phyloP scores from a whole-genome alignment of 2,329 filamentous ascomycete genomes.

The Ceratocystis cubensis region DNA sequence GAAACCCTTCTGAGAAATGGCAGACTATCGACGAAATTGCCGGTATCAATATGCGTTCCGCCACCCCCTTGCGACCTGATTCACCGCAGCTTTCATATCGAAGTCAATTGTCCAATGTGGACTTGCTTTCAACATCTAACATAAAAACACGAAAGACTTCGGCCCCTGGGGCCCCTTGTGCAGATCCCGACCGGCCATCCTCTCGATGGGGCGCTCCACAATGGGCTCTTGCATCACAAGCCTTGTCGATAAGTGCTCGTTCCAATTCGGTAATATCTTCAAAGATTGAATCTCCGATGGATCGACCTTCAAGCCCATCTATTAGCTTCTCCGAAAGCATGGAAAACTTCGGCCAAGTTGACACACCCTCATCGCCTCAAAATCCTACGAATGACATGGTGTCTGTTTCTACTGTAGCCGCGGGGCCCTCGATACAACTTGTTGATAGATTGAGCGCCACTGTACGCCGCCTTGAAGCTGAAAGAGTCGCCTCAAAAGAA shows the following conservation, averaged over 20 bases:
- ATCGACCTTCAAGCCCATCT: conserved; percentile 5
- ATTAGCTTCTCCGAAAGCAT: background rate
- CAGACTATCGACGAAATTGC: conserved; percentile 3
- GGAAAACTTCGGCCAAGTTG: conserved; percentile 34
- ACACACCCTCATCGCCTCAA: conserved; percentile 48
- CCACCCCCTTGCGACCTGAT: background rate
- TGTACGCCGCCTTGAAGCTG: conserved; percentile 78
- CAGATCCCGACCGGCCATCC: conserved; percentile 13
- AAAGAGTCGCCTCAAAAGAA: conserved; percentile 80
- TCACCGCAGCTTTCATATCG: conserved; percentile 13
- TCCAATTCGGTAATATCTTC: conserved; percentile 4
- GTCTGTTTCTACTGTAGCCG: conserved; percentile 77
- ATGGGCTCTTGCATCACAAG: background rate
- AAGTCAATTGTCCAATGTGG: conserved; percentile 10
- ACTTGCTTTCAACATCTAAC: conserved; percentile 12
- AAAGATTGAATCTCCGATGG: conserved; percentile 4
- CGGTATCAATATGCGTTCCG: background rate
- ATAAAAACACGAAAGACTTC: conserved; percentile 4
- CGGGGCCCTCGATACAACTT: conserved; percentile 84
- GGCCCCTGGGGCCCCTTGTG: background rate
- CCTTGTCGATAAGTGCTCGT: conserved; percentile 4
- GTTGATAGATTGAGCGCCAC: conserved; percentile 93
- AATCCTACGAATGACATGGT: conserved; percentile 71
- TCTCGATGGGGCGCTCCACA: conserved; percentile 12
- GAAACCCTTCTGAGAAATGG: conserved; percentile 5